Conservation (phyloP, 176 grass and related monocot genomes). For the Eleusine coracana region DNA sequence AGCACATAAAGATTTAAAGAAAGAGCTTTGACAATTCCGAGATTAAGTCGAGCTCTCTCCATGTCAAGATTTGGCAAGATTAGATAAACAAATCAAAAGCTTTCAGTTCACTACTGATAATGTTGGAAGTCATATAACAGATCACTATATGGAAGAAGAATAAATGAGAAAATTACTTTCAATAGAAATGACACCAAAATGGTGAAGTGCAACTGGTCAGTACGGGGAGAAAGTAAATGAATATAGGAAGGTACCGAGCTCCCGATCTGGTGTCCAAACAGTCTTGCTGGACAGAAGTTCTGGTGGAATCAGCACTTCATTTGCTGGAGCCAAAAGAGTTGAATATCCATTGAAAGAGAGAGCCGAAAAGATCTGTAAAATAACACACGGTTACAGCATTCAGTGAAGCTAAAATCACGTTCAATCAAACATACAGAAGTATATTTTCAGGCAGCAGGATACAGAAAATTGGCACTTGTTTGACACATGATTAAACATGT, state of each 20-base stretch:
- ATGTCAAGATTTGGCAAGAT: background rate
- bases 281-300: slow-evolving; percentile 69
- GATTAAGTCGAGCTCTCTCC: slow-evolving; percentile 16
- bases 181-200: background rate
- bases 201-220: slow-evolving; percentile 1
- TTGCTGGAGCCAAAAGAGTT: slow-evolving; percentile 56
- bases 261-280: slow-evolving; percentile 60
- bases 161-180: background rate
- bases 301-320: slow-evolving; percentile 56
- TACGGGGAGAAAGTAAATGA: background rate
- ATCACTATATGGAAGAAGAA: background rate
- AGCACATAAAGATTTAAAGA: background rate
- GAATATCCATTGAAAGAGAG: slow-evolving; percentile 53
- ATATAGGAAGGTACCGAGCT: slow-evolving; percentile 56
- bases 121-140: background rate
- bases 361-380: slow-evolving; percentile 52
- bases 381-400: slow-evolving; percentile 16
- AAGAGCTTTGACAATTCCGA: background rate
- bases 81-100: background rate
- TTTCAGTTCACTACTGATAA: background rate
- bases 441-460: background rate
- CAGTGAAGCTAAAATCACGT: background rate
- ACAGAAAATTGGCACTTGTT: background rate
- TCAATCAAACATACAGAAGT: background rate
- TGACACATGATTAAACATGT: background rate